Base-by-base conservation (phyloP, 208 protist genomes). In the Trypanosoma avium region DNA sequence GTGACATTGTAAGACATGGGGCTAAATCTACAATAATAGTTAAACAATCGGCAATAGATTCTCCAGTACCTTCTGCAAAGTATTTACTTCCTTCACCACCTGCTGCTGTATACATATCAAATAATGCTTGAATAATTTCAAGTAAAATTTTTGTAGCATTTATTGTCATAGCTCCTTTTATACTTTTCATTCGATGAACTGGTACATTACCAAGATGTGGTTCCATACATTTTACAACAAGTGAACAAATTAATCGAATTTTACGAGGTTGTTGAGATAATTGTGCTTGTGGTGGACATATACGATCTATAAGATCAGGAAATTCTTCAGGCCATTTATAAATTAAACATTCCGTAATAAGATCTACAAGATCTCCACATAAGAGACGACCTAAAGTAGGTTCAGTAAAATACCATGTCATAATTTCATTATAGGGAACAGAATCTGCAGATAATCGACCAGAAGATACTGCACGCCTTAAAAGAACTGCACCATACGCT, bases 401-500 rank as follows among this genome's bases (percentile, higher is more conserved):
- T 52, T 88, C 85, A 17, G 64, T 83, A 50, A 71, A 73, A 61
- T 87, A 92, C 86, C 88, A 94, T n/a, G 54, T 55, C 7, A 90
- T 62, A 4, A 92, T 47, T 26, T 92, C 83, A 66, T 59, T 67
- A 17, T 83, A 72, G n/a, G 88, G 85, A 2, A 94, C 59, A 2
- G 69, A 27, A 19, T 40, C 45, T 1, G 77, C 46, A 8, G 22
- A 4, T n/a, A 92, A 22, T 33, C 64, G 52, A 1, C 64, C 36
- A 22, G 55, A 72, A 24, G 61, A 40, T 40, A 95, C 40, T 7
- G 73, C 84, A 50, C 88, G 73, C 3, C 64, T 69, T 13, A 95
- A 67, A 7, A 95, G 54, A 19, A 95, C 86, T 3, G 86, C 86
- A 7, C 89, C 89, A 42, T 93, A 95, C 10, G 86, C 80, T 61